phyloP scores from a whole-genome alignment of 495 filamentous ascomycete species.

The Aspergillus bridgeri region DNA sequence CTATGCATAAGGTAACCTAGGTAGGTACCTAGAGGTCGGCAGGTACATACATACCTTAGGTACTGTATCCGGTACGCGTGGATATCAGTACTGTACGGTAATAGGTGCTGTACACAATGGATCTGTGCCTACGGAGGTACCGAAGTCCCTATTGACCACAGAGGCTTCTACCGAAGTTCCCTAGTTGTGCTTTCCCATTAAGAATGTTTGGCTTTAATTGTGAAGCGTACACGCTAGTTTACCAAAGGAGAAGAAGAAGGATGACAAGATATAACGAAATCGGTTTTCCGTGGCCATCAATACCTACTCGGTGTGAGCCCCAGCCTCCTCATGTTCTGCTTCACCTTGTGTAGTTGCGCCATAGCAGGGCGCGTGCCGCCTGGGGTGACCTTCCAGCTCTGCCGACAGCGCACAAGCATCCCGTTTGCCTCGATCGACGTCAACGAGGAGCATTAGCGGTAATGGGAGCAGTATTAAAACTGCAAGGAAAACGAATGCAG shows the following conservation, averaged over 20 bases:
- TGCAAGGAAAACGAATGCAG: slow-evolving; percentile 90
- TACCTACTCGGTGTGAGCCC: neutral
- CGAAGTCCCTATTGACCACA: neutral
- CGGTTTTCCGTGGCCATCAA: neutral
- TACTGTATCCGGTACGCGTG: too few species aligned
- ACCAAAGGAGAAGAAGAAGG: too few species aligned
- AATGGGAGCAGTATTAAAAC: slow-evolving; percentile 76
- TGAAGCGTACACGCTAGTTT: too few species aligned
- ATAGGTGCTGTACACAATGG: too few species aligned
- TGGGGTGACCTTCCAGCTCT: slow-evolving; percentile 52
- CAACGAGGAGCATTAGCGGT: slow-evolving; percentile 77
- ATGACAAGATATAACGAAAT: too few species aligned
- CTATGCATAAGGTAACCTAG: too few species aligned
- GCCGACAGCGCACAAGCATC: slow-evolving; percentile 71
- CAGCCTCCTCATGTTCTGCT: neutral
- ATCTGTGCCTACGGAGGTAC: too few species aligned
- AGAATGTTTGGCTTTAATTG: too few species aligned
- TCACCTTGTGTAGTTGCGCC: slow-evolving; percentile 19
- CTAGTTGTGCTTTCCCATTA: too few species aligned
- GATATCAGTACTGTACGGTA: too few species aligned
- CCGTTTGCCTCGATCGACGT: slow-evolving; percentile 82
- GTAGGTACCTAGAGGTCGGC: too few species aligned
- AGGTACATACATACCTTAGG: neutral
- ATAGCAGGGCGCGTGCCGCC: slow-evolving; percentile 19
- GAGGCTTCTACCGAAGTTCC: neutral